Conservation (phyloP, 2,329 filamentous ascomycete genomes). For the Colletotrichum theobromicola region DNA sequence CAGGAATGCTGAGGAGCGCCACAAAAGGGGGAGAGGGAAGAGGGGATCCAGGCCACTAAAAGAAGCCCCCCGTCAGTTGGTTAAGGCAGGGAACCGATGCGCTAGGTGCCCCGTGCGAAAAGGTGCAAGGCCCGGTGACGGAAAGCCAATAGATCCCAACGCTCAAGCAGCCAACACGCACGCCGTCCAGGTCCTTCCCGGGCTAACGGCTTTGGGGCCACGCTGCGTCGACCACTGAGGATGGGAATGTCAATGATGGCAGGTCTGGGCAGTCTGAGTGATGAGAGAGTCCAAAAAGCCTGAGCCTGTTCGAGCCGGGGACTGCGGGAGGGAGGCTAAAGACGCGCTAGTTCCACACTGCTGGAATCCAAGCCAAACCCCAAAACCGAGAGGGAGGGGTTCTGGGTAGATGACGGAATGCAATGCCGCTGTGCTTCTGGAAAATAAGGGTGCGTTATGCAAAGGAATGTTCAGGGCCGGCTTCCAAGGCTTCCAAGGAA, state of each 20-base stretch:
- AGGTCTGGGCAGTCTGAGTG: not conserved
- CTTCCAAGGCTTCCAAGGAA: not conserved
- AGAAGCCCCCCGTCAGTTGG: not conserved
- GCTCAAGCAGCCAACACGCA: not conserved
- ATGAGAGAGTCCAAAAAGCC: too few relatives aligned
- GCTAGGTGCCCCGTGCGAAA: not conserved
- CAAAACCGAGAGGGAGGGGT: not conserved
- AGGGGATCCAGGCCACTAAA: not conserved
- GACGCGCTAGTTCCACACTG: constrained; percentile 12
- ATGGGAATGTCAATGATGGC: not conserved
- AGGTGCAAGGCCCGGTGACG: not conserved
- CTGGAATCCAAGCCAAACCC: constrained; percentile 10
- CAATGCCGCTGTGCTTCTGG: not conserved
- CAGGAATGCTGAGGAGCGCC: not conserved
- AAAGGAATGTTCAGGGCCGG: not conserved
- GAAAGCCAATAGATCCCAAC: not conserved
- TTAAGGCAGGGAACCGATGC: not conserved
- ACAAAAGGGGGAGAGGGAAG: not conserved
- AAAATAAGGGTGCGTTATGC: not conserved
- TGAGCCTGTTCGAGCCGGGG: too few relatives aligned
- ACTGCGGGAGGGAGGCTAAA: not conserved
- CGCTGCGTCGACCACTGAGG: not conserved
- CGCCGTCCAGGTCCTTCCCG: constrained; percentile 6
- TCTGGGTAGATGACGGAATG: not conserved
- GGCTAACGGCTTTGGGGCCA: not conserved